Conservation (phyloP, 129 eudicot species). For the Lactuca saligna region DNA sequence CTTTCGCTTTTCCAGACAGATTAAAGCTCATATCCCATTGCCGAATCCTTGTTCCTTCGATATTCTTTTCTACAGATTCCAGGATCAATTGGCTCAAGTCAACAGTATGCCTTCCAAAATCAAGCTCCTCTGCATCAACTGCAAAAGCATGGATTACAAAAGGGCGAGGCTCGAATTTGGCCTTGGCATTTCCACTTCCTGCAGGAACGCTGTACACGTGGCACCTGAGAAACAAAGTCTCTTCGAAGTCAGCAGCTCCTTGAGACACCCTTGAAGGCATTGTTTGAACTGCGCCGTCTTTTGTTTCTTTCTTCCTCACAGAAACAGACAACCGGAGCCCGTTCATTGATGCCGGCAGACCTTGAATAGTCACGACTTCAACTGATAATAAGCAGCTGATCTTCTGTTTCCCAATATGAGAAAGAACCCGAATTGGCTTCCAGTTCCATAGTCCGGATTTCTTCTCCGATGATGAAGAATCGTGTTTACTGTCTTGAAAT, state of each 20-base stretch:
- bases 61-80: slow-evolving; percentile 73
- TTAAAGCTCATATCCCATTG: slow-evolving; percentile 82
- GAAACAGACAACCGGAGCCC: slow-evolving; percentile 89
- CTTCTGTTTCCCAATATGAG: slow-evolving; percentile 82
- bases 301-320: slow-evolving; percentile 81
- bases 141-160: slow-evolving; percentile 76
- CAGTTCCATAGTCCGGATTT: slow-evolving; percentile 86
- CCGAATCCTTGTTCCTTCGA: slow-evolving; percentile 61
- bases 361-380: slow-evolving; percentile 82
- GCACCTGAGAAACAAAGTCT: slow-evolving; percentile 75
- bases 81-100: slow-evolving; percentile 76
- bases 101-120: slow-evolving; percentile 65
- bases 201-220: slow-evolving; percentile 74
- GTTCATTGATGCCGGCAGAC: slow-evolving; percentile 81
- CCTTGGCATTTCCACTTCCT: slow-evolving; percentile 34
- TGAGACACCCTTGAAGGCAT: slow-evolving; percentile 98
- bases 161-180: slow-evolving; percentile 80
- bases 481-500: slow-evolving; percentile 25
- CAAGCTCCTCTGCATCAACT: slow-evolving; percentile 83
- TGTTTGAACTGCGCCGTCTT: slow-evolving; percentile 85
- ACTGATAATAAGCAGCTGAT: slow-evolving; percentile 84
- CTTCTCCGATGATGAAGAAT: slow-evolving; percentile 42
- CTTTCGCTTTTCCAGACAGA: slow-evolving; percentile 81
- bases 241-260: slow-evolving; percentile 95
- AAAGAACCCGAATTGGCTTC: slow-evolving; percentile 85